Evolutionary conservation across 2,329 filamentous ascomycete genomes (phyloP).

Genomic region (Biscogniauxia marginata): DNA sequence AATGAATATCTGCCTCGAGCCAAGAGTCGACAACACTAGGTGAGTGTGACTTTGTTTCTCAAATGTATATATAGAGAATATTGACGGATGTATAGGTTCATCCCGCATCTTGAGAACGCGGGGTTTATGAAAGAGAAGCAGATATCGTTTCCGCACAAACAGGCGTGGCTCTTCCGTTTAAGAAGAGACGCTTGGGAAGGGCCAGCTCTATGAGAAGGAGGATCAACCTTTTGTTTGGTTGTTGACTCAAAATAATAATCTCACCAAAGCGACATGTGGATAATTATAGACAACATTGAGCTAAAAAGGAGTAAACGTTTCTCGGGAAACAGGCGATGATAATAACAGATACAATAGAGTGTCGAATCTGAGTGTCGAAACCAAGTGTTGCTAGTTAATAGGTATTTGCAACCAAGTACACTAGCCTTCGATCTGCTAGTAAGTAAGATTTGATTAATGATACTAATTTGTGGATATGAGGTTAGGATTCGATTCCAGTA

Average conservation of each 20-base stretch:
- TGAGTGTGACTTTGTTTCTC: slow-evolving; percentile 43
- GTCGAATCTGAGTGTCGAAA: too few relatives aligned
- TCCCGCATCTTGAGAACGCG: slow-evolving; percentile 65
- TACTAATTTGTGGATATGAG: not conserved
- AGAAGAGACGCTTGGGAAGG: slow-evolving; percentile 77
- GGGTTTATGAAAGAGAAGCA: slow-evolving; percentile 89
- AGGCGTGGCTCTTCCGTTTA: slow-evolving; percentile 81
- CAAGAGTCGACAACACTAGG: slow-evolving; percentile 87
- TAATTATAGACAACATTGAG: not conserved
- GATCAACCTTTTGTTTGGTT: not conserved
- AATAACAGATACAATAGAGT: not conserved
- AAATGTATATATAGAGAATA: not conserved
- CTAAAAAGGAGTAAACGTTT: not conserved
- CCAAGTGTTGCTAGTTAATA: too few relatives aligned
- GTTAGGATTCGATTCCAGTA: not conserved
- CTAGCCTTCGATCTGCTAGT: not conserved
- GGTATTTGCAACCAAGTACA: not conserved
- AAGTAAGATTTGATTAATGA: not conserved
- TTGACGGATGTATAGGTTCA: slow-evolving; percentile 50
- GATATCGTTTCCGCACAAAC: slow-evolving; percentile 87
- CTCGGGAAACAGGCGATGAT: not conserved
- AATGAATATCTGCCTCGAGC: slow-evolving; percentile 80
- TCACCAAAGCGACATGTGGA: not conserved
- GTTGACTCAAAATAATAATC: not conserved
- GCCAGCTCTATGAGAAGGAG: slow-evolving; percentile 48